Evolutionary conservation across 169 alveolate species (phyloP).

Genomic region (Cryptosporidium xiaoi): DNA sequence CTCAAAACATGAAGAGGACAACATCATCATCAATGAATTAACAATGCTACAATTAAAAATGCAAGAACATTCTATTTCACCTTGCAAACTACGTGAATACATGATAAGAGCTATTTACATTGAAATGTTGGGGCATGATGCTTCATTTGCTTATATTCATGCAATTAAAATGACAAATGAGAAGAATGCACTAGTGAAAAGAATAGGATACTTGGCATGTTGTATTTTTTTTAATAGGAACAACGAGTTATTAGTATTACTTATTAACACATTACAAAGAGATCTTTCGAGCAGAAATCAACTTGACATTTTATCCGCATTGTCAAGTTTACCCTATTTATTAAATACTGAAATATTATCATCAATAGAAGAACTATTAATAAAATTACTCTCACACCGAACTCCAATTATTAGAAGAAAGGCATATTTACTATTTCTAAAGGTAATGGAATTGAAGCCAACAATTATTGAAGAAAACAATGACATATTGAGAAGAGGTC

Average conservation of each 20-base stretch:
- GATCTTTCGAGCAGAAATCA: conserved; percentile 88
- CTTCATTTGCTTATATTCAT: conserved; percentile 91
- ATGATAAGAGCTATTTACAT: conserved; percentile 91
- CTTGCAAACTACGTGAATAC: conserved; percentile 87
- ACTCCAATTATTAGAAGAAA: conserved; percentile 91
- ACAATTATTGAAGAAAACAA: conserved; percentile 77
- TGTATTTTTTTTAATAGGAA: conserved; percentile 88
- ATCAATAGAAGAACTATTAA: conserved; percentile 87
- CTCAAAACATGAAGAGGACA: conserved; percentile 93
- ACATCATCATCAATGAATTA: conserved; percentile 89
- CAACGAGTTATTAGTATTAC: conserved; percentile 89
- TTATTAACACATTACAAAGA: conserved; percentile 91
- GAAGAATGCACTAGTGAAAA: conserved; percentile 85
- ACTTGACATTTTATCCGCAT: conserved; percentile 90
- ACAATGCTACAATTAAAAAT: conserved; percentile 83
- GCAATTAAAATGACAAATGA: conserved; percentile 92
- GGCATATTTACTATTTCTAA: conserved; percentile 88
- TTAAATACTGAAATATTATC: conserved; percentile 88
- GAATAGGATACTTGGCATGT: conserved; percentile 94
- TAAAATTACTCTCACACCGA: conserved; percentile 85
- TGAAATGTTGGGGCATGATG: conserved; percentile 96
- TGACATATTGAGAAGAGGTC: conserved; percentile 86
- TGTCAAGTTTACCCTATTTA: conserved; percentile 87
- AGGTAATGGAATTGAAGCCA: conserved; percentile 81
- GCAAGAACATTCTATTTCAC: conserved; percentile 83